phyloP scores from a whole-genome alignment of 208 protist species.

The Leishmania amazonensis region DNA sequence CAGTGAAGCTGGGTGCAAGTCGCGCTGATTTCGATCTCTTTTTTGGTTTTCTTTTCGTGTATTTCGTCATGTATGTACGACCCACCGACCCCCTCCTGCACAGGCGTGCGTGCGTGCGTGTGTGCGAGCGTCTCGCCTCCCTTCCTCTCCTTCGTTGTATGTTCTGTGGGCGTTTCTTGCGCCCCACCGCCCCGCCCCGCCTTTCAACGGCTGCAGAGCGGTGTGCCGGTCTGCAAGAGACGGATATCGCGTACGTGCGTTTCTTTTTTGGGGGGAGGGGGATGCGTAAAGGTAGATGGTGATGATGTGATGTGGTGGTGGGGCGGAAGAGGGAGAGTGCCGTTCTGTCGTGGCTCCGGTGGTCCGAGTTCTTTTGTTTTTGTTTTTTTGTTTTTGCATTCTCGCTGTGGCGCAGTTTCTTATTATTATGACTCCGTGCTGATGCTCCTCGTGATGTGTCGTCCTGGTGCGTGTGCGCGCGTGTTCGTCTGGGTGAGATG shows the following conservation, averaged over 20 bases:
- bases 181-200: too few relatives aligned
- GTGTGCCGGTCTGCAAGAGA: background rate
- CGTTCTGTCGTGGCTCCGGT: background rate
- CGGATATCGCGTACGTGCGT: background rate
- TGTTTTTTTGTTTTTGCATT: background rate
- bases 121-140: background rate
- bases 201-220: background rate
- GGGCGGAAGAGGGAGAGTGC: background rate
- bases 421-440: background rate
- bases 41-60: conserved; percentile 1
- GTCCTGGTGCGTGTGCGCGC: too few relatives aligned
- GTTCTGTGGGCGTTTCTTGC: background rate
- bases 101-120: background rate
- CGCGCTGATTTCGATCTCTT: background rate
- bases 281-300: background rate
- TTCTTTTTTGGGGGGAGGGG: background rate
- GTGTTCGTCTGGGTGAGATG: too few relatives aligned
- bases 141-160: background rate
- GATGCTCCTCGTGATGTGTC: background rate
- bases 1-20: background rate
- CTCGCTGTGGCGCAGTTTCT: background rate
- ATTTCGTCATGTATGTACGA: background rate
- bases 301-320: background rate
- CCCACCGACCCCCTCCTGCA: background rate
- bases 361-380: background rate